phyloP scores from a whole-genome alignment of 2,329 filamentous ascomycete genomes.

The Albophoma yamanashiensis region DNA sequence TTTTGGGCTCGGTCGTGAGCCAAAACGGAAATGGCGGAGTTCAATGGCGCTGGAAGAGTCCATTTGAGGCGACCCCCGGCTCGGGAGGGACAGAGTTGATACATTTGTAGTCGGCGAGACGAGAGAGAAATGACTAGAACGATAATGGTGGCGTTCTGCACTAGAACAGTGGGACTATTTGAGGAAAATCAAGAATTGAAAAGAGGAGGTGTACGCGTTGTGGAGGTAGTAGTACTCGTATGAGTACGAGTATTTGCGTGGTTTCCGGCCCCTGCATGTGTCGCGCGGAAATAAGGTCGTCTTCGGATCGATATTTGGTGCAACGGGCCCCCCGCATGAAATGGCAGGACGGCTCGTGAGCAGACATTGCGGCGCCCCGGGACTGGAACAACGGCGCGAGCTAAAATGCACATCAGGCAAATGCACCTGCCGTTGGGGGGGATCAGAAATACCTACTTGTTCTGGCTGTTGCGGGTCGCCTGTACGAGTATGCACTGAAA shows the following conservation, averaged over 20 bases:
- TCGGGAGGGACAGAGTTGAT: background rate
- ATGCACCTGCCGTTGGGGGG: no score
- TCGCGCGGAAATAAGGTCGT: no score
- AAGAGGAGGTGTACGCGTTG: background rate
- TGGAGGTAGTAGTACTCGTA: background rate
- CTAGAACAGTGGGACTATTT: background rate
- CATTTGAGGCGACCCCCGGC: background rate
- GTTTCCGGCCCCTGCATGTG: background rate
- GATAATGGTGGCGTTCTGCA: no score
- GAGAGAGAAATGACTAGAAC: background rate
- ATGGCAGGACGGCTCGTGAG: no score
- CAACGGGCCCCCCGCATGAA: no score
- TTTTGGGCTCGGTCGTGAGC: background rate
- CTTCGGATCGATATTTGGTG: no score
- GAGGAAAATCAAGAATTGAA: background rate
- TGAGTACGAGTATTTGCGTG: background rate
- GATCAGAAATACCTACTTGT: no score
- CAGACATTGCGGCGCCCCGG: no score
- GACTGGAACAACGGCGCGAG: no score
- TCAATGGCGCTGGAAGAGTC: background rate
- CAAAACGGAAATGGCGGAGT: background rate
- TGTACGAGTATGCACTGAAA: no score
- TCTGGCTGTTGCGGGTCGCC: no score
- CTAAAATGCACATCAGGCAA: no score
- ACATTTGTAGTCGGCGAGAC: background rate